phyloP scores from a whole-genome alignment of 108 stramenopile species.

The Pseudonitzschia pungens region DNA sequence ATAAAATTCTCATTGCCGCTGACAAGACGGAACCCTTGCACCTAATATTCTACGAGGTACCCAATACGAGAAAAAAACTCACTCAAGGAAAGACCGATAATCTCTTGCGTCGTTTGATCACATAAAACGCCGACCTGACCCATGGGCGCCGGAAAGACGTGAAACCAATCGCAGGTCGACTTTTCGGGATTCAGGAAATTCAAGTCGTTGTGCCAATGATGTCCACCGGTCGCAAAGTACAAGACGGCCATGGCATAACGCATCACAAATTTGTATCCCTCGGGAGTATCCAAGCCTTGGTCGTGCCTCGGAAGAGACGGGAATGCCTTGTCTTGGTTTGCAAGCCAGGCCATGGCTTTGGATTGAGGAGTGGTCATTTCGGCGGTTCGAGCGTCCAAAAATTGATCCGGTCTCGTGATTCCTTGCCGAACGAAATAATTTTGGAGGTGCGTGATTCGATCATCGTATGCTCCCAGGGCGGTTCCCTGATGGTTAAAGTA shows the following conservation, averaged over 20 bases:
- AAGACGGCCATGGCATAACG: constrained; percentile 50
- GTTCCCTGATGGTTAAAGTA: background rate
- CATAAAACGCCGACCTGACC: constrained; percentile 34
- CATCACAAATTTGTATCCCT: constrained; percentile 32
- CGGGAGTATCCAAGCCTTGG: constrained; percentile 14
- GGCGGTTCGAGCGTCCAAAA: too few species aligned
- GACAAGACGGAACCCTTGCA: background rate
- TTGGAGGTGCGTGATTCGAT: background rate
- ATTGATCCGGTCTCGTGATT: background rate
- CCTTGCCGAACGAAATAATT: constrained; percentile 1
- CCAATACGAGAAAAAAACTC: constrained; percentile 15
- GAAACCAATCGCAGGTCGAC: constrained; percentile 40
- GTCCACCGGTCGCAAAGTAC: constrained; percentile 40
- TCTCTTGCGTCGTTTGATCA: constrained; percentile 21
- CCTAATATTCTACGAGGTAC: background rate
- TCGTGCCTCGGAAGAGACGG: background rate
- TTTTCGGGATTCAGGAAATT: constrained; percentile 24
- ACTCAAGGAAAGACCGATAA: constrained; percentile 34
- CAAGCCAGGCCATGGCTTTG: constrained; percentile 2
- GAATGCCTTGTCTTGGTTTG: background rate
- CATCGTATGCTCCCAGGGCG: background rate
- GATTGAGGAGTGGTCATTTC: constrained; percentile 1
- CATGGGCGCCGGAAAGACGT: constrained; percentile 21
- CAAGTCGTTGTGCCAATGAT: constrained; percentile 33
- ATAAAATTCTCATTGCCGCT: background rate